These are phyloP conservation scores for Apodospora peruviana DNA, from an alignment of 495 filamentous ascomycete genomes.

Conservation along the genomic window DNA sequence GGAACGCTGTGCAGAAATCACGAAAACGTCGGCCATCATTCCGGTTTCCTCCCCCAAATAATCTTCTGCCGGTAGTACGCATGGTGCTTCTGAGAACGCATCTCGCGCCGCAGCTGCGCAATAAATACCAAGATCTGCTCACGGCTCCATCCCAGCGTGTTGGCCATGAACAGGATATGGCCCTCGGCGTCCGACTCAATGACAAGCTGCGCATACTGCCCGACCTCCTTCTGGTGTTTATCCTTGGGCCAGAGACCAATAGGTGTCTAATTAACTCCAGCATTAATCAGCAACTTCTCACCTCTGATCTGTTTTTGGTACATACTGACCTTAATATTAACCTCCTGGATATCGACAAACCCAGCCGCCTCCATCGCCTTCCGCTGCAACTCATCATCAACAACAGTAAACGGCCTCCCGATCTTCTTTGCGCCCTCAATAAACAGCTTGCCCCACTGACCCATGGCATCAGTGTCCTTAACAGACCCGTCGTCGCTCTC, in stretches of 20 bases:
- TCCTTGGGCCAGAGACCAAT: constrained; percentile 47
- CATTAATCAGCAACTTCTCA: no score
- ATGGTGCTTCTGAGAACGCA: constrained; percentile 19
- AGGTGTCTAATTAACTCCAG: constrained; percentile 34
- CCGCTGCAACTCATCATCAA: constrained; percentile 25
- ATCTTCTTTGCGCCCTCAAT: constrained; percentile 36
- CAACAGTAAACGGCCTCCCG: constrained; percentile 38
- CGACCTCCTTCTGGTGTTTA: constrained; percentile 41
- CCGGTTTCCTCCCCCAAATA: not conserved
- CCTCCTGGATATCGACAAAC: constrained; percentile 18
- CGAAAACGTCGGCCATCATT: no score
- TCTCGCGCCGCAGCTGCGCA: constrained; percentile 23
- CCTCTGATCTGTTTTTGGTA: not conserved
- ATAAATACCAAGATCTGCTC: constrained; percentile 26
- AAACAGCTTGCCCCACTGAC: constrained; percentile 37
- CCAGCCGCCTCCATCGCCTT: constrained; percentile 29
- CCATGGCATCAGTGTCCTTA: constrained; percentile 34
- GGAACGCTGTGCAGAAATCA: no score
- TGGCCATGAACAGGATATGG: constrained; percentile 37
- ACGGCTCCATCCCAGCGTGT: constrained; percentile 25
- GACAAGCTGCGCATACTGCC: constrained; percentile 23
- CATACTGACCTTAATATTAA: not conserved
- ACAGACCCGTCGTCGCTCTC: constrained; percentile 46
- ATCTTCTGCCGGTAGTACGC: constrained; percentile 25
- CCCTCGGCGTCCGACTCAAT: constrained; percentile 30